These are phyloP conservation scores for Hymenoscyphus repandus DNA, from an alignment of 2,329 filamentous ascomycete species.

Conservation along the genomic window DNA sequence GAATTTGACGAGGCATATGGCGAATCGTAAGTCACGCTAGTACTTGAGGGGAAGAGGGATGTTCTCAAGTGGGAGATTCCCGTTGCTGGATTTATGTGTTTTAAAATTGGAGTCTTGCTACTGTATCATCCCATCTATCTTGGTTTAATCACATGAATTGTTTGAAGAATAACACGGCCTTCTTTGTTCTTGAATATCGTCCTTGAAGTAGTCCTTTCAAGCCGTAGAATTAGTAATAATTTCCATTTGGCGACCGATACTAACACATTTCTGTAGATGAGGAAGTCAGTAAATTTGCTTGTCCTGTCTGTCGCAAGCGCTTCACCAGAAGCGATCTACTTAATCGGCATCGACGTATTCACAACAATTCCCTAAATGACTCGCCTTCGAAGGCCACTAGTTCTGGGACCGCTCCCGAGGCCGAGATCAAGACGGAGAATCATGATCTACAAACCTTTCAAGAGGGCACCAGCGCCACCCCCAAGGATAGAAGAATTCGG, in stretches of 20 bases:
- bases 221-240: not conserved
- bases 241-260: not conserved
- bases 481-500: not conserved
- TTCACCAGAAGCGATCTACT: constrained; percentile 29
- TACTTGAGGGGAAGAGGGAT: not conserved
- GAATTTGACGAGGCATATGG: constrained; percentile 29
- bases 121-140: not conserved
- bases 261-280: constrained; percentile 17
- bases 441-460: not conserved
- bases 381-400: not conserved
- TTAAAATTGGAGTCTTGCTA: not conserved
- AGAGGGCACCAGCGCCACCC: not conserved
- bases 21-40: constrained; percentile 25
- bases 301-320: constrained; percentile 25
- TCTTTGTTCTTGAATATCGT: not conserved
- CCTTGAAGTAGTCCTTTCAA: not conserved
- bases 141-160: no score
- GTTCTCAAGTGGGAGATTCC: not conserved
- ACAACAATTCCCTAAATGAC: constrained; percentile 13
- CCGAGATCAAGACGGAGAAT: not conserved
- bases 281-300: constrained; percentile 25
- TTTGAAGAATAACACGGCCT: not conserved
- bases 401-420: not conserved
- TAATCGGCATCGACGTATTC: constrained; percentile 28
- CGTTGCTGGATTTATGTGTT: not conserved